phyloP scores from a whole-genome alignment of 768 basidiomycete species.

The Macrolepiota albuminosa region DNA sequence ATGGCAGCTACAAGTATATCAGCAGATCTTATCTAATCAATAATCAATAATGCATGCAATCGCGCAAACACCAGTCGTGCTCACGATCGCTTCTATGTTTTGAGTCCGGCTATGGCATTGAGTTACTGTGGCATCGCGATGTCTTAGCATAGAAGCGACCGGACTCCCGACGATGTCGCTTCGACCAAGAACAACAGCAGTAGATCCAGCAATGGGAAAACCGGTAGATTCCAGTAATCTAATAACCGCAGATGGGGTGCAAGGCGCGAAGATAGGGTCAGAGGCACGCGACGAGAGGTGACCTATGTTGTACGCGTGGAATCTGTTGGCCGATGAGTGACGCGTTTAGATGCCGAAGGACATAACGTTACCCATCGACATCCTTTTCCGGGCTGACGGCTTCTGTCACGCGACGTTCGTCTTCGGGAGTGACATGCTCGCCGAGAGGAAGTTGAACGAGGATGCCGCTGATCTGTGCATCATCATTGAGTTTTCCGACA shows the following conservation, averaged over 20 bases:
- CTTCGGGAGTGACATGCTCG: slow-evolving; percentile 72
- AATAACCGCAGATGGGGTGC: slow-evolving; percentile 93
- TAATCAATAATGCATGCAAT: not conserved
- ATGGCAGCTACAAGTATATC: slow-evolving; percentile 98
- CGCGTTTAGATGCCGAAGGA: slow-evolving; percentile 4
- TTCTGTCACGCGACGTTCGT: slow-evolving; percentile 90
- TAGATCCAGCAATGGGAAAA: slow-evolving; percentile 68
- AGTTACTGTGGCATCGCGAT: slow-evolving; percentile 91
- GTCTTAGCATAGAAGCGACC: slow-evolving; percentile 85
- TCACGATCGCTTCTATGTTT: slow-evolving; percentile 73
- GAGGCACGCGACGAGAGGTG: slow-evolving; percentile 88
- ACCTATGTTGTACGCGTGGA: slow-evolving; percentile 98
- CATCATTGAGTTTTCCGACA: slow-evolving; percentile 80
- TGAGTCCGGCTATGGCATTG: slow-evolving; percentile 94
- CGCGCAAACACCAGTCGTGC: slow-evolving; percentile 20
- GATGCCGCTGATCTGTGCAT: slow-evolving; percentile 80
- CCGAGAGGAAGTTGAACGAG: slow-evolving; percentile 95
- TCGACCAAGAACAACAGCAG: slow-evolving; percentile 90
- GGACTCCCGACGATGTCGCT: slow-evolving; percentile 98
- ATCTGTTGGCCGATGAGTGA: slow-evolving; percentile 42
- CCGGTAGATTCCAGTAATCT: slow-evolving; percentile 87
- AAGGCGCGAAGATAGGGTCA: slow-evolving; percentile 86
- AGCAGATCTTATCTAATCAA: slow-evolving; percentile 66
- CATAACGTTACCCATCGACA: slow-evolving; percentile 76
- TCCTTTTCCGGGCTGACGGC: slow-evolving; percentile 93